Base-by-base conservation (phyloP, 2,329 filamentous ascomycete genomes). In the Beauveria scarabaeidicola region DNA sequence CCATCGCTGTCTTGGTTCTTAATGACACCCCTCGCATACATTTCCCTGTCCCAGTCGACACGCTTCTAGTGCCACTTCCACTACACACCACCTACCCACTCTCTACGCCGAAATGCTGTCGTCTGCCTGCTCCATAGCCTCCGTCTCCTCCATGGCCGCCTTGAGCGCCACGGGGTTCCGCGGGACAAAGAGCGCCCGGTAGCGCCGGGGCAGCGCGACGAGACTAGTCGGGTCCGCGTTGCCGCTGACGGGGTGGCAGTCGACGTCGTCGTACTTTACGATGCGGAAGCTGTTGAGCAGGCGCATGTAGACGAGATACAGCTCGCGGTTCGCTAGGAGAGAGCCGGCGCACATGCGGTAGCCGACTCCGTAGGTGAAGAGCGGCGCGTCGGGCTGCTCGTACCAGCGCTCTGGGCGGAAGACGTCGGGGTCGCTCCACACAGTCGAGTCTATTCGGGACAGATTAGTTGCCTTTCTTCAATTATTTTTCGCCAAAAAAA, bases 301-400 rank as follows among this genome's bases (percentile, higher is more conserved):
- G 32, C 85, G 77, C 71, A 87, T 77, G 66, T 84, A 87, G 11
- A 85, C 75, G 10, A 87, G 74, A 62, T 88, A 88, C 19, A 88
- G 73, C 67, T 88, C 85, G 2, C 84, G 75, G 65, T 87, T 87
- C 11, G 84, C 84, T 2, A 87, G 74, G 19, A 85, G 66, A 1
- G 78, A 83, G 41, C 83, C 83, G 1, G 83, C 81, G 63, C 83
- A 86, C 83, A 86, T 86, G 43, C 82, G 77, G 64, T 85, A 85
- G 2, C 83, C 83, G 25, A 86, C 72, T 1, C 83, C 83, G 62
- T 85, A 86, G 0, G 82, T 84, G 69, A 85, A 85, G 29, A 85
- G 70, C 3, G 82, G 82, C 8, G 81, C 81, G 48, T 86, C 82
- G 0, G 83, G 81, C 56, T 82, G 77, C 67, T 85, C 81, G 11